Evolutionary conservation across 2,329 filamentous ascomycete species (phyloP).

Genomic region (Aspergillus sp.): DNA sequence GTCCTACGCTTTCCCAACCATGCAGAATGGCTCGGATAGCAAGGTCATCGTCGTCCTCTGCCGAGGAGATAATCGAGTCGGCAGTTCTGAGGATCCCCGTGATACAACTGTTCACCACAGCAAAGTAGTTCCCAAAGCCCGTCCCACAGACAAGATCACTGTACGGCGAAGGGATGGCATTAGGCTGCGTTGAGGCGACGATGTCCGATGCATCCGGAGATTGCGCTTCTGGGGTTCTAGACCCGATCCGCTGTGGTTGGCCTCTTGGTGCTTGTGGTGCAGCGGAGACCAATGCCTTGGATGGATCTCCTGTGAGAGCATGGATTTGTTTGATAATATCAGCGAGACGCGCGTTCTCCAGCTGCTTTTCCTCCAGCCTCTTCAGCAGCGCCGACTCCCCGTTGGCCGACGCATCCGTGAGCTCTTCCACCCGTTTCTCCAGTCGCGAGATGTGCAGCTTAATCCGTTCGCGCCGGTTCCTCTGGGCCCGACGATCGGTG

Average conservation of each 20-base stretch:
- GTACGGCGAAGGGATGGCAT: neutral
- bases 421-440: constrained; percentile 6
- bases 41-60: constrained; percentile 10
- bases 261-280: too few relatives aligned
- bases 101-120: constrained; percentile 8
- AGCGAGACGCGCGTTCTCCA: constrained; percentile 7
- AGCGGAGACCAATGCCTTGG: neutral
- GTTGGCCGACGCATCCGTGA: constrained; percentile 6
- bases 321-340: constrained; percentile 9
- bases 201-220: too few relatives aligned
- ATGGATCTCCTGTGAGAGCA: constrained; percentile 3
- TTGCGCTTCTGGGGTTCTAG: neutral
- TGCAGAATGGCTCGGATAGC: constrained; percentile 9
- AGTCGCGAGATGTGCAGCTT: constrained; percentile 11
- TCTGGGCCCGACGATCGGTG: constrained; percentile 12
- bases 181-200: neutral
- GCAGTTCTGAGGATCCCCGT: constrained; percentile 2
- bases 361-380: constrained; percentile 9
- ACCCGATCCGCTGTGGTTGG: too few relatives aligned
- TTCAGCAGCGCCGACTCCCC: constrained; percentile 10
- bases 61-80: constrained; percentile 5
- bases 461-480: constrained; percentile 12
- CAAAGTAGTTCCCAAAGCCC: constrained; percentile 8
- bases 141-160: neutral
- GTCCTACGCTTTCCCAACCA: constrained; percentile 7